Percentiles rank a stretch among this genome's conserved stretches.
phyloP scores from a whole-genome alignment of 176 grass and related monocot genomes.

The Musa acuminata region DNA sequence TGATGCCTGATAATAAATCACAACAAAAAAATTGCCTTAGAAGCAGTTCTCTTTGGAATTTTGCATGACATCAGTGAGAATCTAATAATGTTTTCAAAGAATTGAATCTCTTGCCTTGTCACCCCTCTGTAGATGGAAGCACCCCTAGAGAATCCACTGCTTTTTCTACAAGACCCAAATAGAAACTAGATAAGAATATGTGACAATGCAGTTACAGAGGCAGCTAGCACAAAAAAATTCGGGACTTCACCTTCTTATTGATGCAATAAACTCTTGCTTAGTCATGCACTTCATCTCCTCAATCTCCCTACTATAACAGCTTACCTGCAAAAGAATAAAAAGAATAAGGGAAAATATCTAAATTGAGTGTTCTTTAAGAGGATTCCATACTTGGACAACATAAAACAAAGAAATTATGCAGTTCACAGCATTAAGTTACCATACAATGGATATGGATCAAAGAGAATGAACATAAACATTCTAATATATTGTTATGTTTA shows the following conservation, averaged over 20 bases:
- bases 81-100: background rate
- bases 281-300: slow-evolving; percentile 77
- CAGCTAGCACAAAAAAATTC: background rate
- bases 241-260: slow-evolving; percentile 56
- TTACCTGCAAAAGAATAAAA: slow-evolving; percentile 30
- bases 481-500: too few relatives aligned
- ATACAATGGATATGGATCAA: too few relatives aligned
- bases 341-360: background rate
- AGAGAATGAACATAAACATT: too few relatives aligned
- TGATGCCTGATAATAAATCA: slow-evolving; percentile 52
- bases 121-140: slow-evolving; percentile 96
- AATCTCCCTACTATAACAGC: slow-evolving; percentile 57
- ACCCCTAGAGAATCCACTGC: slow-evolving; percentile 88
- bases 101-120: slow-evolving; percentile 1
- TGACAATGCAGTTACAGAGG: slow-evolving; percentile 7
- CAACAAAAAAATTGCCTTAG: background rate
- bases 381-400: background rate
- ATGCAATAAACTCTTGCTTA: slow-evolving; percentile 67
- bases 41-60: background rate
- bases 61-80: too few relatives aligned
- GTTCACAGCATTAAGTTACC: too few relatives aligned
- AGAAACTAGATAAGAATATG: slow-evolving; percentile 11
- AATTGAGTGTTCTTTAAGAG: too few relatives aligned
- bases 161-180: slow-evolving; percentile 39
- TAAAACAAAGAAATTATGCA: slow-evolving; percentile 1